Percentiles rank a stretch among this genome's conserved stretches.
Evolutionary conservation across 2,329 filamentous ascomycete species (phyloP).

Genomic region (Emergomyces orientalis): DNA sequence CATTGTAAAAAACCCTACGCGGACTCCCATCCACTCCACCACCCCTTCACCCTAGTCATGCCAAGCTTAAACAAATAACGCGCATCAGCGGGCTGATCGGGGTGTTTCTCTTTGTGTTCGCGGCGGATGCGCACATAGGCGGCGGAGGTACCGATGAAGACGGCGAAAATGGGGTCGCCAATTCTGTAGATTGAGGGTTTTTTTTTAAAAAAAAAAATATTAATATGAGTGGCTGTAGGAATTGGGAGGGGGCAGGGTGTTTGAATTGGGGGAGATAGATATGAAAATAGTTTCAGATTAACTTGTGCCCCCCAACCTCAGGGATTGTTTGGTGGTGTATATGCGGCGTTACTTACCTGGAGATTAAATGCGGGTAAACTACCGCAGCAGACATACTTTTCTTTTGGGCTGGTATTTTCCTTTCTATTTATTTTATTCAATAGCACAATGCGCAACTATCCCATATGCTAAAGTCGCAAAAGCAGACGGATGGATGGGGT

Average conservation of each 20-base stretch:
- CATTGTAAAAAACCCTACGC: not conserved
- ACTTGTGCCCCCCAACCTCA: no score
- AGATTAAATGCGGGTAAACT: conserved; percentile 31
- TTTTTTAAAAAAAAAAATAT: no score
- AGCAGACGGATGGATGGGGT: not conserved
- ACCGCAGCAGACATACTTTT: conserved; percentile 6
- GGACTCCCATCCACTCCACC: conserved; percentile 31
- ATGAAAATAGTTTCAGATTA: no score
- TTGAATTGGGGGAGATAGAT: not conserved
- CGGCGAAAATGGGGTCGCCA: conserved; percentile 47
- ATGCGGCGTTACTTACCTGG: conserved; percentile 26
- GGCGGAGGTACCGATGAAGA: conserved; percentile 45
- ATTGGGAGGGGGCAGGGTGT: no score
- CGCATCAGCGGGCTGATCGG: conserved; percentile 28
- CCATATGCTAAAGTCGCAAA: not conserved
- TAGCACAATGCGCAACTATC: not conserved
- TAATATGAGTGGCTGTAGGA: no score
- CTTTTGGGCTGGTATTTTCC: not conserved
- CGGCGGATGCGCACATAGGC: conserved; percentile 45
- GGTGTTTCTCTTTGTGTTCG: conserved; percentile 43
- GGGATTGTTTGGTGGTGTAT: not conserved
- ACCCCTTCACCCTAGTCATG: conserved; percentile 26
- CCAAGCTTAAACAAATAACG: conserved; percentile 24
- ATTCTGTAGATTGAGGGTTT: conserved; percentile 29
- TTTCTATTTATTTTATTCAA: not conserved